A percentile compares a stretch with the other conserved stretches of the same genome.
These are phyloP conservation scores for Xylaria sp. DNA, from an alignment of 2,329 filamentous ascomycete genomes.

Conservation along the genomic window DNA sequence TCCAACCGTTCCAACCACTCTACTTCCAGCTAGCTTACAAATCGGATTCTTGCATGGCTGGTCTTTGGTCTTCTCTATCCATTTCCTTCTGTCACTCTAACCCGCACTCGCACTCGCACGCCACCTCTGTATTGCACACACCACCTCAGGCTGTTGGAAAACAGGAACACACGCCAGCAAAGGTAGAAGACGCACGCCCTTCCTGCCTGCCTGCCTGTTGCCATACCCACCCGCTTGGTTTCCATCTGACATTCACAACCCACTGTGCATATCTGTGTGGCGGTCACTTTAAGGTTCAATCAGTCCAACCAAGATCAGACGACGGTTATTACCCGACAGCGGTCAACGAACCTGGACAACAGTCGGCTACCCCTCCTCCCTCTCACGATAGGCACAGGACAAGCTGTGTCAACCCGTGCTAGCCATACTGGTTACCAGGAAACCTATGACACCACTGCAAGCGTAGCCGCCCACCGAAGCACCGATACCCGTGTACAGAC, in stretches of 20 bases:
- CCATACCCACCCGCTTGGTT: not conserved
- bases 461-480: conserved; percentile 31
- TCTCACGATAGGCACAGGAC: not conserved
- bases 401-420: conserved; percentile 2
- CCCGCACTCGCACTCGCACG: conserved; percentile 15
- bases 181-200: conserved; percentile 28
- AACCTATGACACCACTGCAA: conserved; percentile 15
- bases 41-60: conserved; percentile 47
- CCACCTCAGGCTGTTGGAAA: conserved; percentile 1
- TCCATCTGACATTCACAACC: conserved; percentile 19
- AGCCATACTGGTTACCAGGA: too few relatives aligned
- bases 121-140: conserved; percentile 1
- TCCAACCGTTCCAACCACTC: conserved; percentile 23
- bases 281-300: conserved; percentile 1
- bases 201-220: conserved; percentile 16
- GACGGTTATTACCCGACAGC: conserved; percentile 4
- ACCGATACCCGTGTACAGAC: conserved; percentile 27
- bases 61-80: conserved; percentile 48
- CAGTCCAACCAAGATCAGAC: conserved; percentile 12
- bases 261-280: not conserved
- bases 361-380: conserved; percentile 14
- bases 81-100: conserved; percentile 44
- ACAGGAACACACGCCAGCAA: not conserved
- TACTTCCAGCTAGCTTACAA: conserved; percentile 46
- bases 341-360: conserved; percentile 7